These are phyloP conservation scores for Xylariaceae sp. DNA, from an alignment of 2,329 filamentous ascomycete species.

Conservation along the genomic window DNA sequence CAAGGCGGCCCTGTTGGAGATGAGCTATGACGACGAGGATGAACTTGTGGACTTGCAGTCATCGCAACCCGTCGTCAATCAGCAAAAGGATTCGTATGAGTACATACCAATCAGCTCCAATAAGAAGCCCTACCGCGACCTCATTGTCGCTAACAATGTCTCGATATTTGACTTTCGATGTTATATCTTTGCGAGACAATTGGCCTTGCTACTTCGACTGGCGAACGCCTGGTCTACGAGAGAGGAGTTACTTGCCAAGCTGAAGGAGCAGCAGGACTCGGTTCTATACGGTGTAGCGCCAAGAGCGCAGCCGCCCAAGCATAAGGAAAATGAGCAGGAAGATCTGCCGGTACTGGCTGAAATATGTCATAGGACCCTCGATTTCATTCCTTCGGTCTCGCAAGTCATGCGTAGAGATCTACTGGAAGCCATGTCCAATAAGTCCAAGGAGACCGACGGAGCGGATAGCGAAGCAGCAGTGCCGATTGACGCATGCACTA, in stretches of 20 bases:
- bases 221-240: slow-evolving; percentile 65
- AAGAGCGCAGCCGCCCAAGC: slow-evolving; percentile 42
- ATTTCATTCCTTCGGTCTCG: slow-evolving; percentile 77
- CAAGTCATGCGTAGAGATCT: slow-evolving; percentile 77
- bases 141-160: slow-evolving; percentile 91
- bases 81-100: slow-evolving; percentile 39
- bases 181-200: slow-evolving; percentile 88
- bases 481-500: slow-evolving; percentile 33
- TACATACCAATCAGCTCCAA: slow-evolving; percentile 58
- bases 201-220: slow-evolving; percentile 72
- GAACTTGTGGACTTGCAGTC: slow-evolving; percentile 48
- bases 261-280: slow-evolving; percentile 57
- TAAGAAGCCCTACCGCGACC: slow-evolving; percentile 79
- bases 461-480: slow-evolving; percentile 25
- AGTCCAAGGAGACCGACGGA: slow-evolving; percentile 35
- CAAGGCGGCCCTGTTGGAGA: slow-evolving; percentile 38
- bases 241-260: slow-evolving; percentile 56
- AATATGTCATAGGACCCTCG: slow-evolving; percentile 73
- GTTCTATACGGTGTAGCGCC: slow-evolving; percentile 54
- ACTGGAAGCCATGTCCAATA: slow-evolving; percentile 50
- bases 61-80: slow-evolving; percentile 25
- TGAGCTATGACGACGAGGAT: slow-evolving; percentile 32
- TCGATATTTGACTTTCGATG: slow-evolving; percentile 93
- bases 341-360: slow-evolving; percentile 78
- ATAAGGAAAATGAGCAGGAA: slow-evolving; percentile 56